Evolutionary conservation across 169 alveolate species (phyloP).

Genomic region (Eimeria falciformis): DNA sequence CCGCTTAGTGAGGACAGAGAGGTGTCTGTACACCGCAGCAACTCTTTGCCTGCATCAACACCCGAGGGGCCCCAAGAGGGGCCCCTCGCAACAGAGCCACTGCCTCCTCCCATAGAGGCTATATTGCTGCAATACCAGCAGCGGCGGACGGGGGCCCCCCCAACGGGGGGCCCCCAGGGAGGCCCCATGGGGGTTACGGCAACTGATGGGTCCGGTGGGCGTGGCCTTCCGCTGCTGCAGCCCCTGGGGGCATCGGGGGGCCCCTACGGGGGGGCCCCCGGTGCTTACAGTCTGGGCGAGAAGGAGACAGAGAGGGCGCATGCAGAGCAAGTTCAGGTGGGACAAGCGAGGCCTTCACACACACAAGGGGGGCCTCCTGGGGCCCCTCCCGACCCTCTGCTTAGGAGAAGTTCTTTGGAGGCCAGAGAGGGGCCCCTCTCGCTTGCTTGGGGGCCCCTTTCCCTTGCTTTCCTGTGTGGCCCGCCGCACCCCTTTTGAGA

Average conservation of each 20-base stretch:
- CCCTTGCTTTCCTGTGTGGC: too few species aligned
- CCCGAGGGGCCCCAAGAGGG: not conserved
- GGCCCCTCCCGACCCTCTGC: too few species aligned
- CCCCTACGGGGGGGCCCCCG: not conserved
- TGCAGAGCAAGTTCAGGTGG: conserved; percentile 3
- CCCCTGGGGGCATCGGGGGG: conserved; percentile 4
- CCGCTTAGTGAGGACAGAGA: not conserved
- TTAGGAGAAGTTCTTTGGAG: too few species aligned
- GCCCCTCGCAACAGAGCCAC: not conserved
- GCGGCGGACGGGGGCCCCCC: conserved; percentile 56
- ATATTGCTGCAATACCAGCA: conserved; percentile 29
- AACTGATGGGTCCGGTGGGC: conserved; percentile 16
- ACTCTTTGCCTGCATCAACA: not conserved
- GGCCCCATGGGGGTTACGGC: not conserved
- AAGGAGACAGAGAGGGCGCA: conserved; percentile 2
- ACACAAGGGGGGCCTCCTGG: too few species aligned
- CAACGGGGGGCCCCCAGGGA: not conserved
- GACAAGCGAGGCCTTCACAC: too few species aligned
- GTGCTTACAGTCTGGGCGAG: not conserved
- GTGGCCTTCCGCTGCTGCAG: not conserved
- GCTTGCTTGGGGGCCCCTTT: too few species aligned
- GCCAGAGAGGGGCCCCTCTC: too few species aligned
- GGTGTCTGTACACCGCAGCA: not conserved
- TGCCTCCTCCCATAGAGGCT: conserved; percentile 48
- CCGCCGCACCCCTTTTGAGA: too few species aligned